Base-by-base conservation (phyloP, 2,329 filamentous ascomycete genomes). In the Exserohilum turcica region DNA sequence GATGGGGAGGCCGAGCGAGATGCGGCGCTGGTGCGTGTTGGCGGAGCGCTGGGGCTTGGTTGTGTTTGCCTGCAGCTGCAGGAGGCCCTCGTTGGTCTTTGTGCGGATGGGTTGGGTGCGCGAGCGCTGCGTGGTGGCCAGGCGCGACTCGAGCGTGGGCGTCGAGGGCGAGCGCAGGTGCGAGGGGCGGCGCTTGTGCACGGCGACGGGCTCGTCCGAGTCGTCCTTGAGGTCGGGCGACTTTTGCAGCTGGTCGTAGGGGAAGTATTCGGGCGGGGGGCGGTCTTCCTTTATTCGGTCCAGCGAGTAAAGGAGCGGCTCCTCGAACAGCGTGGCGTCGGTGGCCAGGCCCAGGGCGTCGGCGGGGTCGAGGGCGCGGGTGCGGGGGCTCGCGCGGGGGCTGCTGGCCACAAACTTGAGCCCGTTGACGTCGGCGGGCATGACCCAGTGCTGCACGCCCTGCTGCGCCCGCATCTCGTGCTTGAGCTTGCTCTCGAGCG, bases 1-100 rank as follows among this genome's bases (percentile, higher is more conserved):
- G 27, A 67, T 53, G 19, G 65, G 63, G 15, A 67, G 55, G 7
- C 58, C 58, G 24, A 67, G 38, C 16, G 65, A 65, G n/a, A 64
- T 53, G 27, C 57, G 60, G 51, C 65, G 63, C 16, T 61, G 57
- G 39, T 64, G 63, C 5, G 48, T 36, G 36, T 53, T 53, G 31
- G 49, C 42, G 28, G 42, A 50, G 49, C 31, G 53, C 32, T 56
- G 45, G 15, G 35, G 43, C 54, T 59, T 64, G 18, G 57, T 43
- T 0, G 55, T 38, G 8, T 60, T 62, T 43, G 63, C 56, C 16
- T 58, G 62, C 19, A 67, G 44, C 27, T 66, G 57, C 10, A 66
- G 44, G 9, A 67, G 52, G 2, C 65, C 65, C 40, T 64, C 60
- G 16, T 62, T 64, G 15, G 57, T 64, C 44, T 60, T 64, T 19